Base-by-base conservation (phyloP, 768 basidiomycete genomes). In the Phaeolepiota aurea region DNA sequence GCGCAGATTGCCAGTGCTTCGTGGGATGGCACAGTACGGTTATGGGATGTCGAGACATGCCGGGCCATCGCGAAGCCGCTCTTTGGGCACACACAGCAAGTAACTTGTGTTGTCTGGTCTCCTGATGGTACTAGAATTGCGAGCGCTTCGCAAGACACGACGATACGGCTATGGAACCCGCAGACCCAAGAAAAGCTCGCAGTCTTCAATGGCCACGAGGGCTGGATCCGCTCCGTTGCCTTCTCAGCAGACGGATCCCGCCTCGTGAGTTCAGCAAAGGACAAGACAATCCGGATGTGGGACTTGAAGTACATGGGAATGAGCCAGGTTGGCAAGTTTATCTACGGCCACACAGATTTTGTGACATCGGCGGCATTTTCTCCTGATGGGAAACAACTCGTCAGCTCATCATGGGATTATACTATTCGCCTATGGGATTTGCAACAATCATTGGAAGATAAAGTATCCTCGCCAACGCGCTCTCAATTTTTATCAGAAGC, bases 281-380 rank as follows among this genome's bases (percentile, higher is more conserved):
- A 50, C 38, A 32, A 23, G n/a, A 48, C 48, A 2, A 35, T 50
- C 10, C n/a, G 49, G n/a, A 13, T 50, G 5, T 50, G 49, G 49
- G 41, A 44, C 23, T 37, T 21, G 18, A n/a, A 15, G 13, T 19
- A 2, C 21, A 15, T 14, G 5, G 20, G 5, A 41, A 12, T 10
- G 13, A 3, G 11, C 18, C 40, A 31, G 15, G 9, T 41, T 15
- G 30, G 16, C 2, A 20, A 41, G 7, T 10, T 5, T 14, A n/a
- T 41, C n/a, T 4, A 20, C 4, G 40, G 40, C 11, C 30, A 33
- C 15, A 33, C 31, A 2, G 30, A 41, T 14, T 32, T 4, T n/a
- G 25, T 41, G 15, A 30, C n/a, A 4, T 41, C 31, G 12, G 31
- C 30, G 11, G 31, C 16, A 13, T 23, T 41, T 13, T 41, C 28